Conservation (phyloP, 768 basidiomycete genomes). For the Termitomyces sp. region DNA sequence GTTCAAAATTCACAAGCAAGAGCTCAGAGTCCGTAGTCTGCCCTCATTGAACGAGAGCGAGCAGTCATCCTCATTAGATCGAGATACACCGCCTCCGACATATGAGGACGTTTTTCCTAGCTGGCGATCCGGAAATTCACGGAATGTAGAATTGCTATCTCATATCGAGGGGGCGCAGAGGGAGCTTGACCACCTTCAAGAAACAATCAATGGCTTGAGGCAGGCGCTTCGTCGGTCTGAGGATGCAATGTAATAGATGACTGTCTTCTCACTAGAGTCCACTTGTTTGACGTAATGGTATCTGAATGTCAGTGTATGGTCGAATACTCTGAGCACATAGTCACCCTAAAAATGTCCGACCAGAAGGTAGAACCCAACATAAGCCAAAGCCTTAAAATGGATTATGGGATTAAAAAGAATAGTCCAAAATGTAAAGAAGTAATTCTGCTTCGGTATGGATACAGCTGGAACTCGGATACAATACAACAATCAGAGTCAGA, state of each 20-base stretch:
- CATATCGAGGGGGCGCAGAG: constrained; percentile 1
- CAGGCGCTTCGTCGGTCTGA: neutral
- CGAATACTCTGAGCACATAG: neutral
- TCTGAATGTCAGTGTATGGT: neutral
- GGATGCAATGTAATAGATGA: neutral
- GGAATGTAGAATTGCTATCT: neutral
- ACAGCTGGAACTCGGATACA: neutral
- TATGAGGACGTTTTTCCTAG: neutral
- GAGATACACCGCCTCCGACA: neutral
- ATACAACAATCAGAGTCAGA: neutral
- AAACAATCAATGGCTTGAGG: constrained; percentile 1
- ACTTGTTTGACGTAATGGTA: neutral
- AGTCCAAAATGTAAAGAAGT: too few relatives aligned
- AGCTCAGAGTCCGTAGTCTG: neutral
- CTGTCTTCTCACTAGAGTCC: neutral
- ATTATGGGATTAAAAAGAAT: too few relatives aligned
- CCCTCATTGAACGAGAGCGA: neutral
- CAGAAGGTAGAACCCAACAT: too few relatives aligned
- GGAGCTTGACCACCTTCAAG: constrained; percentile 4
- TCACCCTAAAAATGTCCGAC: too few relatives aligned
- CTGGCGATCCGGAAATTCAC: neutral
- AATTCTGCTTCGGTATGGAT: neutral
- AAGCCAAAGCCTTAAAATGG: too few relatives aligned
- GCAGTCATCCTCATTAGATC: neutral
- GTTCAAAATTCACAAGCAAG: constrained; percentile 1